Conservation (phyloP, 768 basidiomycete species). For the Lentinula boryana region DNA sequence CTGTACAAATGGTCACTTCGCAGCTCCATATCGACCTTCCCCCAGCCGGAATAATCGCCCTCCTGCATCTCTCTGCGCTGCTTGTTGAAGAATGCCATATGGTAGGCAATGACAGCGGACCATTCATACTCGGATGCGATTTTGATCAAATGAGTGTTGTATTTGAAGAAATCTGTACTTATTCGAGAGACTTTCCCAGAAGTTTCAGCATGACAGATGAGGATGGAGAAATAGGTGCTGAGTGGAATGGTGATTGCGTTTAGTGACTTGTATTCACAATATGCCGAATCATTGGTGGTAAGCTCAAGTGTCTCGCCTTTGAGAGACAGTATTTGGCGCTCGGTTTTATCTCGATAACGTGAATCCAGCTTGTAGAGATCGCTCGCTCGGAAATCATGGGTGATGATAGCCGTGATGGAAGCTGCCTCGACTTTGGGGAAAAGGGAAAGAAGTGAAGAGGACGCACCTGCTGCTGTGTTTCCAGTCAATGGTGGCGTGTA, state of each 20-base stretch:
- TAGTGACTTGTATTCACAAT: constrained; percentile 10
- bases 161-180: neutral
- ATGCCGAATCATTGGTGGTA: constrained; percentile 5
- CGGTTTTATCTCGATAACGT: constrained; percentile 9
- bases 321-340: constrained; percentile 7
- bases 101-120: neutral
- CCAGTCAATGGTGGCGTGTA: neutral
- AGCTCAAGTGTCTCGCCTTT: constrained; percentile 7
- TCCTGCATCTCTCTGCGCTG: neutral
- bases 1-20: neutral
- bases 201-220: neutral
- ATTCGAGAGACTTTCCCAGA: neutral
- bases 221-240: neutral
- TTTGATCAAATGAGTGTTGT: neutral
- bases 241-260: constrained; percentile 11
- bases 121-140: neutral
- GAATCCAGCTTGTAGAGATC: constrained; percentile 13
- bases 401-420: neutral
- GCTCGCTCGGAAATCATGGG: constrained; percentile 6
- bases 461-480: neutral
- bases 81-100: neutral
- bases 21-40: neutral
- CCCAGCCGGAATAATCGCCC: neutral
- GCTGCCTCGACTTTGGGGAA: constrained; percentile 10
- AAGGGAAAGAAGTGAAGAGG: neutral